Percentiles rank a stretch among this genome's conserved stretches.
Evolutionary conservation across 495 filamentous ascomycete species (phyloP).

Genomic region (Astrothelium macrocarpum): DNA sequence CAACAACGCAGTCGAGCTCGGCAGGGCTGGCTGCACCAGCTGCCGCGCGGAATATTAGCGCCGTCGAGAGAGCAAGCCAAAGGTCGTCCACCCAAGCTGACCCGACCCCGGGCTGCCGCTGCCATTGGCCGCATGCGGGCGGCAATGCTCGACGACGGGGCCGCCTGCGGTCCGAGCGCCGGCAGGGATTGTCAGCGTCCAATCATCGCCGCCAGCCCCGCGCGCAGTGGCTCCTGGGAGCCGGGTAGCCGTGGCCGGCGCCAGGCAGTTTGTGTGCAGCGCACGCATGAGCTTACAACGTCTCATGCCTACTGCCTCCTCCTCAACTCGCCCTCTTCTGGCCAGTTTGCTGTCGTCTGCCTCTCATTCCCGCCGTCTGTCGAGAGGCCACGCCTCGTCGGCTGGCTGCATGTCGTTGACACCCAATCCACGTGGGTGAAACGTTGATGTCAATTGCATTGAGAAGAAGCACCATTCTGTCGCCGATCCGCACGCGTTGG

Average conservation of each 20-base stretch:
- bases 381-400: no score
- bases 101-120: not conserved
- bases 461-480: no score
- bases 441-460: no score
- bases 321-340: no score
- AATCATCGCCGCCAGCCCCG: not conserved
- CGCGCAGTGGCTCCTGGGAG: not conserved
- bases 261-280: not conserved
- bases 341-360: no score
- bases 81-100: conserved; percentile 1
- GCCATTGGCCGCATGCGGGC: conserved; percentile 5
- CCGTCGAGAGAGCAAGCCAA: not conserved
- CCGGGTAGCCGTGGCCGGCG: conserved; percentile 6
- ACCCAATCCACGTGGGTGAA: no score
- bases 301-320: conserved; percentile 1
- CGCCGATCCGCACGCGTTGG: no score
- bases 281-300: not conserved
- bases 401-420: no score
- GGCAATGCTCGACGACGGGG: not conserved
- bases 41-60: conserved; percentile 7
- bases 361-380: no score
- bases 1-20: not conserved
- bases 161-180: not conserved
- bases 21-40: conserved; percentile 1
- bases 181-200: not conserved